Evolutionary conservation across 352 stramenopile genomes (phyloP).

Genomic region (Salisapilia sapeloensis): DNA sequence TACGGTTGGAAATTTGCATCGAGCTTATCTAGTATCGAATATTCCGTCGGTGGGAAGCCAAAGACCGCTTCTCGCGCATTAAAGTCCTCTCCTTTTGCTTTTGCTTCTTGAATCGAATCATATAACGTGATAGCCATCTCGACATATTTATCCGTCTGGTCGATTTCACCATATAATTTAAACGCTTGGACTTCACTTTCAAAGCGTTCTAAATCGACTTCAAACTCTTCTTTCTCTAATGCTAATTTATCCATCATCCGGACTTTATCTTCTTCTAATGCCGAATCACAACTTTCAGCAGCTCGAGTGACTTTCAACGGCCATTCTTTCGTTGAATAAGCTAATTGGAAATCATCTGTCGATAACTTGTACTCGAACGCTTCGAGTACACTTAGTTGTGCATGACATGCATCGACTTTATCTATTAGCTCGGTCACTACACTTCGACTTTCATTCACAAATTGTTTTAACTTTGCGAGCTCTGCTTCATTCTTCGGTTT

Average conservation of each 20-base stretch:
- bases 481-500: slow-evolving; percentile 88
- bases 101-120: slow-evolving; percentile 82
- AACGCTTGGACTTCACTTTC: slow-evolving; percentile 81
- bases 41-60: slow-evolving; percentile 86
- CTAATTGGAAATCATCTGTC: slow-evolving; percentile 78
- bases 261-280: slow-evolving; percentile 84
- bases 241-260: slow-evolving; percentile 89
- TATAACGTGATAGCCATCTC: slow-evolving; percentile 76
- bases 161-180: slow-evolving; percentile 75
- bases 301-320: slow-evolving; percentile 63
- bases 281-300: slow-evolving; percentile 72
- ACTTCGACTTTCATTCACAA: slow-evolving; percentile 69
- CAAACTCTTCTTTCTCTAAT: slow-evolving; percentile 82
- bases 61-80: slow-evolving; percentile 88
- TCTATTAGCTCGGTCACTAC: slow-evolving; percentile 59
- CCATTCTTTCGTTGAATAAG: slow-evolving; percentile 82
- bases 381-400: slow-evolving; percentile 42
- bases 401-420: slow-evolving; percentile 64
- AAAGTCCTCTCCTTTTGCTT: slow-evolving; percentile 82
- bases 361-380: slow-evolving; percentile 80
- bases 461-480: slow-evolving; percentile 78
- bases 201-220: slow-evolving; percentile 75
- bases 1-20: slow-evolving; percentile 81
- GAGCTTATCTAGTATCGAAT: slow-evolving; percentile 69
- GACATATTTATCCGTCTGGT: slow-evolving; percentile 81